These are phyloP conservation scores for Rhizophora mangle DNA, from an alignment of 345 rosid species.

Conservation along the genomic window DNA sequence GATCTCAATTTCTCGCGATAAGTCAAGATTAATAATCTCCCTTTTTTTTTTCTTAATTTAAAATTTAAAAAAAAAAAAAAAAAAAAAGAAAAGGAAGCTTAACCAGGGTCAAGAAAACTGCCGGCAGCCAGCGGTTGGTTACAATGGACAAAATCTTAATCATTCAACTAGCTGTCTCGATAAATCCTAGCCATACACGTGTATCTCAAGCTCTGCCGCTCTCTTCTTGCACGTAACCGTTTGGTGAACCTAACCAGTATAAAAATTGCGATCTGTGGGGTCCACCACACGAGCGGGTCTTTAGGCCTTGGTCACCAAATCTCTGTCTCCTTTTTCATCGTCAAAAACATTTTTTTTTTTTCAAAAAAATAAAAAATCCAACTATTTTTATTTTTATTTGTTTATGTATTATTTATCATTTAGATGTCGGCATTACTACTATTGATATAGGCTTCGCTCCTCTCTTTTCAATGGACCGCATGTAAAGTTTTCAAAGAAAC, in stretches of 20 bases:
- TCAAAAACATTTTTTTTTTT: no score
- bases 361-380: no score
- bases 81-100: no score
- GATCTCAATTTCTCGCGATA: constrained; percentile 15
- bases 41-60: background rate
- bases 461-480: no score
- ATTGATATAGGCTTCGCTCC: no score
- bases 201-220: background rate
- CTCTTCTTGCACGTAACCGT: constrained; percentile 21
- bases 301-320: constrained; percentile 49
- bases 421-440: no score
- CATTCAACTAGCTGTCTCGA: background rate
- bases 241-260: no score
- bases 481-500: no score
- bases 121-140: constrained; percentile 19
- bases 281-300: constrained; percentile 63
- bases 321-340: constrained; percentile 36
- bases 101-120: no score
- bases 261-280: constrained; percentile 15
- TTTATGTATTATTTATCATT: no score
- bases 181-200: no score
- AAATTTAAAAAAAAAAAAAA: background rate
- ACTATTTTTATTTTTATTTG: no score
- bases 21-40: constrained; percentile 1
- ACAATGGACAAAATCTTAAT: constrained; percentile 23